Evolutionary conservation across 2,329 filamentous ascomycete species (phyloP).

Genomic region (Parafenestella ontariensis): DNA sequence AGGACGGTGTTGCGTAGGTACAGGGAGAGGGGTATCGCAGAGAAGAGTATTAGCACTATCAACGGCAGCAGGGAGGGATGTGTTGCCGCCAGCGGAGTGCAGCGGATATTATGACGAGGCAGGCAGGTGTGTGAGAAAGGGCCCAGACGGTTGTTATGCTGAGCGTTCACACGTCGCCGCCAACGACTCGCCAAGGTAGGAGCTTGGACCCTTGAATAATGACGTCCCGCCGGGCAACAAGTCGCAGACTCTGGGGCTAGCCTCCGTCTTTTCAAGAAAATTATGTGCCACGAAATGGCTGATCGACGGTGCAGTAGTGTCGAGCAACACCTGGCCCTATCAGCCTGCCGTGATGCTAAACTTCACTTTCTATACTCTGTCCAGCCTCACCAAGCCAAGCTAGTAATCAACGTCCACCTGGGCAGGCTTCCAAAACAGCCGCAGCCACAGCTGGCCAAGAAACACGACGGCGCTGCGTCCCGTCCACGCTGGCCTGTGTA

Average conservation of each 20-base stretch:
- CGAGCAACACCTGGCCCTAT: not conserved
- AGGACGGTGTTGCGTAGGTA: slow-evolving; percentile 12
- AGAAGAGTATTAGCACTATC: slow-evolving; percentile 21
- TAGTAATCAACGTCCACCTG: not conserved
- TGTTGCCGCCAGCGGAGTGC: slow-evolving; percentile 34
- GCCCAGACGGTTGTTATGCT: slow-evolving; percentile 17
- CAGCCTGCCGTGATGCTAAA: not conserved
- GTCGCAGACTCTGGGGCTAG: slow-evolving; percentile 1
- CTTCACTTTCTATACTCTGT: not conserved
- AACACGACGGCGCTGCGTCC: slow-evolving; percentile 1
- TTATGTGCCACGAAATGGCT: not conserved
- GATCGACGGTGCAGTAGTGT: not conserved
- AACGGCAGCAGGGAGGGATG: slow-evolving; percentile 13
- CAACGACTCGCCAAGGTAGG: slow-evolving; percentile 14
- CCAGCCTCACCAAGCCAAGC: slow-evolving; percentile 6
- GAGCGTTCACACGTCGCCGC: slow-evolving; percentile 5
- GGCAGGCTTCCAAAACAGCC: slow-evolving; percentile 1
- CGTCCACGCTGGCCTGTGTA: not conserved
- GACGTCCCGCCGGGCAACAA: slow-evolving; percentile 23
- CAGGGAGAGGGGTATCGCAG: slow-evolving; percentile 27
- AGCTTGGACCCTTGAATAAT: slow-evolving; percentile 21
- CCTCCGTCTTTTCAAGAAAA: not conserved
- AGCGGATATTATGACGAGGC: slow-evolving; percentile 15
- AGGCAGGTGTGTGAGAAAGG: slow-evolving; percentile 12
- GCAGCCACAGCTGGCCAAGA: slow-evolving; percentile 15